Conservation (phyloP, 257 asterid genomes). For the Solanum acaule region DNA sequence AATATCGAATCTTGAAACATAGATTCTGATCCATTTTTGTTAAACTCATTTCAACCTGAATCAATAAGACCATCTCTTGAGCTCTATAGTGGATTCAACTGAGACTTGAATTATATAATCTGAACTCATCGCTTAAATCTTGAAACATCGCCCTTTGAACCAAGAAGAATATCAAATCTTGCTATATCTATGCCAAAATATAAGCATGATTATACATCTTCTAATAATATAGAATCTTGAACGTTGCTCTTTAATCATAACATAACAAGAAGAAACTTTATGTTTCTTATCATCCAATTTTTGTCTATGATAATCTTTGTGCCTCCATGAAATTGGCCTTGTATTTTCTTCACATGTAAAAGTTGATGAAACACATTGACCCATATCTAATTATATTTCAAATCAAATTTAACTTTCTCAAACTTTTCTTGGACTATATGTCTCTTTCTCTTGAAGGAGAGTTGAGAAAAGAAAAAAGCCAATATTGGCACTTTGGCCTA, state of each 20-base stretch:
- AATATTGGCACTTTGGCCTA: too few relatives aligned
- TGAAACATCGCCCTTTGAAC: too few relatives aligned
- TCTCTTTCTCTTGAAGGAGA: too few relatives aligned
- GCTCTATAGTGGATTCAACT: too few relatives aligned
- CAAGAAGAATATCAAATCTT: background rate
- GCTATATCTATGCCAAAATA: constrained; percentile 24
- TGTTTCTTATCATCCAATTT: background rate
- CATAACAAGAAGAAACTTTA: background rate
- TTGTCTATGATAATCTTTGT: background rate
- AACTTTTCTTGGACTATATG: background rate
- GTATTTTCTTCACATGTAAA: constrained; percentile 1
- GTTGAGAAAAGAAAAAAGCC: too few relatives aligned
- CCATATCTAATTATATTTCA: background rate
- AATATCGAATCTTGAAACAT: too few relatives aligned
- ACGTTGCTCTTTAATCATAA: constrained; percentile 16
- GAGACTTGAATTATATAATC: too few relatives aligned
- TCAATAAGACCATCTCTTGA: too few relatives aligned
- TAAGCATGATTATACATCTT: constrained; percentile 24
- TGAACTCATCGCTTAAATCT: too few relatives aligned
- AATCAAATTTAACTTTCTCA: background rate
- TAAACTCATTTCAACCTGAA: too few relatives aligned
- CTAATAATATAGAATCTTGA: constrained; percentile 26
- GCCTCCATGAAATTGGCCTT: background rate
- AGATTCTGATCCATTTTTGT: too few relatives aligned
- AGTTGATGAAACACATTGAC: constrained; percentile 18